These are phyloP conservation scores for Bruguiera hainesii DNA, from an alignment of 441 rosid species.

Conservation along the genomic window DNA sequence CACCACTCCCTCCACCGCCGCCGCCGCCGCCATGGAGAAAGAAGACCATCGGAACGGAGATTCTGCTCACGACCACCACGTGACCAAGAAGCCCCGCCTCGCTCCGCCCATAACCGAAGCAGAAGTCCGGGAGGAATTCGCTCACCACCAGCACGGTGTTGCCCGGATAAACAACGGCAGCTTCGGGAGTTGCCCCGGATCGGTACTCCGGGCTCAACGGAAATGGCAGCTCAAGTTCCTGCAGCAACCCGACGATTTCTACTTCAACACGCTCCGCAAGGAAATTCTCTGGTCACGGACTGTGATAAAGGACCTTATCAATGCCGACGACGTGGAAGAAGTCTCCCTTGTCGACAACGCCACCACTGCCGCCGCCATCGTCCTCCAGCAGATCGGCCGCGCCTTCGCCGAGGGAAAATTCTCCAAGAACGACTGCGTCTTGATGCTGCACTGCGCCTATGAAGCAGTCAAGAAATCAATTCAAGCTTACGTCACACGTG, in stretches of 20 bases:
- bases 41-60: constrained; percentile 52
- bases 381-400: constrained; percentile 77
- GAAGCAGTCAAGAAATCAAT: constrained; percentile 88
- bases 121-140: constrained; percentile 67
- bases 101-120: constrained; percentile 36
- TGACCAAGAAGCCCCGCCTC: constrained; percentile 54
- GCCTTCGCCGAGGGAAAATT: constrained; percentile 69
- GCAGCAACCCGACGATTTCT: constrained; percentile 82
- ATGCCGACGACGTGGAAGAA: constrained; percentile 74
- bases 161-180: constrained; percentile 95
- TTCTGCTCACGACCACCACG: constrained; percentile 26
- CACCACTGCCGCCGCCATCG: constrained; percentile 91
- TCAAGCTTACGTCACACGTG: constrained; percentile 80
- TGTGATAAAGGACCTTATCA: constrained; percentile 54
- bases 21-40: constrained; percentile 9
- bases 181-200: constrained; percentile 86
- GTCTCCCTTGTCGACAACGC: constrained; percentile 86
- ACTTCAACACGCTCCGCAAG: constrained; percentile 58
- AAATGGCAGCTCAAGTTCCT: constrained; percentile 73
- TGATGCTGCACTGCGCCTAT: constrained; percentile 83
- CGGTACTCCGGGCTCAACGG: constrained; percentile 65
- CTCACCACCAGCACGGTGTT: constrained; percentile 66
- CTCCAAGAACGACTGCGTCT: constrained; percentile 47
- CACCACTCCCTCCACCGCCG: neutral
- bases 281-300: constrained; percentile 61